Evolutionary conservation across 169 alveolate species (phyloP).

Genomic region (Eimeria nieschulzi): DNA sequence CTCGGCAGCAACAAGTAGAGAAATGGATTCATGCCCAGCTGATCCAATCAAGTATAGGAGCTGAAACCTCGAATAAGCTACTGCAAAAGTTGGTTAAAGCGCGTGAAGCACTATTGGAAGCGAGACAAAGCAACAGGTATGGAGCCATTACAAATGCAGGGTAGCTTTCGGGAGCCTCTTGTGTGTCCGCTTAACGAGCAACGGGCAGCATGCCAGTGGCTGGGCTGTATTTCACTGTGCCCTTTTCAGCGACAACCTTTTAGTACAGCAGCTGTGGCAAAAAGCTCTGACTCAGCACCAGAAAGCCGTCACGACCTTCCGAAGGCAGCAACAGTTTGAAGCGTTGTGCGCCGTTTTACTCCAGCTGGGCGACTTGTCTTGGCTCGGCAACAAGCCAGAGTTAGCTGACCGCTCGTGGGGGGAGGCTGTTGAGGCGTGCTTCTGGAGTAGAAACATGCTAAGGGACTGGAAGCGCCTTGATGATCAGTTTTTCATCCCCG

Average conservation of each 20-base stretch:
- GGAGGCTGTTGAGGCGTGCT: constrained; percentile 60
- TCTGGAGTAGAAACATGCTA: constrained; percentile 25
- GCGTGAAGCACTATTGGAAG: constrained; percentile 15
- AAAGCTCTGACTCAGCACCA: constrained; percentile 8
- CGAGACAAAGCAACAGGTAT: constrained; percentile 21
- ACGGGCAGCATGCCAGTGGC: not conserved
- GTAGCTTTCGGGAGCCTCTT: not conserved
- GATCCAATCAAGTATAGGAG: not conserved
- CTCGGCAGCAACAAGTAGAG: not conserved
- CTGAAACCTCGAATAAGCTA: not conserved
- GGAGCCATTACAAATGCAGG: not conserved
- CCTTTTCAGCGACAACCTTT: not conserved
- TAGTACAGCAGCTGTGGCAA: constrained; percentile 15
- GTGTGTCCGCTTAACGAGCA: not conserved
- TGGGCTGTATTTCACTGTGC: not conserved
- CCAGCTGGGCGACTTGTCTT: constrained; percentile 29
- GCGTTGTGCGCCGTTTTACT: constrained; percentile 16
- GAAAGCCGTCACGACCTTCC: not conserved
- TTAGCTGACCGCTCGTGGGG: constrained; percentile 31
- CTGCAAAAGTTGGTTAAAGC: not conserved
- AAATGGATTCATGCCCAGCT: not conserved
- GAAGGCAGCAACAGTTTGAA: constrained; percentile 12
- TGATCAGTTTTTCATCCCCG: not conserved
- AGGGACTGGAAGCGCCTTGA: constrained; percentile 13
- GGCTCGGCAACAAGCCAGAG: constrained; percentile 20